A percentile compares a stretch with the other conserved stretches of the same genome.
Evolutionary conservation across 257 asterid genomes (phyloP).

Genomic region (Thymus mandschuricus): DNA sequence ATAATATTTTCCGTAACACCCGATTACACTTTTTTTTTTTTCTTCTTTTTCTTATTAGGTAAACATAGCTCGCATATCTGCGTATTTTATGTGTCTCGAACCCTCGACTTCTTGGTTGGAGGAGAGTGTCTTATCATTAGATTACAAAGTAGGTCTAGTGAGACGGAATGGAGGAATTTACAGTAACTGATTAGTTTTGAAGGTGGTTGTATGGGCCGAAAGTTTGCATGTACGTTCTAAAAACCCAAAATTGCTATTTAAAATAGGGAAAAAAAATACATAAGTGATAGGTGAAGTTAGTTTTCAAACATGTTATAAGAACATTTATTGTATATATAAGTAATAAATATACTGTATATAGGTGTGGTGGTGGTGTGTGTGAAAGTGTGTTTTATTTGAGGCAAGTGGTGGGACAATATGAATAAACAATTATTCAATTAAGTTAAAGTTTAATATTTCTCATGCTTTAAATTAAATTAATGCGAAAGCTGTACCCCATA

Average conservation of each 20-base stretch:
- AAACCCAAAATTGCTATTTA: background rate
- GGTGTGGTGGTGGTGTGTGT: background rate
- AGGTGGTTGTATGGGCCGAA: background rate
- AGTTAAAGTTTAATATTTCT: conserved; percentile 7
- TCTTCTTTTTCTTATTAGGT: too few relatives aligned
- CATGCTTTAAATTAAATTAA: conserved; percentile 13
- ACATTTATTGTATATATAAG: too few relatives aligned
- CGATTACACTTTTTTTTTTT: too few relatives aligned
- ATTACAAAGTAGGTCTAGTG: too few relatives aligned
- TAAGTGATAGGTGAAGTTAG: background rate
- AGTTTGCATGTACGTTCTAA: background rate
- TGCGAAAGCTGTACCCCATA: conserved; percentile 30
- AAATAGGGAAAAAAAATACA: background rate
- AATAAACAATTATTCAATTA: background rate
- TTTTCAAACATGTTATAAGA: background rate
- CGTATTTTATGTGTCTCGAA: too few relatives aligned
- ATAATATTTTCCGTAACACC: background rate
- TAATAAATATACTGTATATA: background rate
- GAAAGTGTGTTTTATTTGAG: background rate
- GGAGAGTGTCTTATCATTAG: too few relatives aligned
- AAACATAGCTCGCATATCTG: too few relatives aligned
- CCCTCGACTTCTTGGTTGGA: too few relatives aligned
- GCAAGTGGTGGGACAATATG: conserved; percentile 23
- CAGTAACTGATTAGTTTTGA: background rate
- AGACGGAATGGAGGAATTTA: too few relatives aligned